These are phyloP conservation scores for Lentinus polychrous DNA, from an alignment of 1,284 basidiomycete species.

Conservation along the genomic window DNA sequence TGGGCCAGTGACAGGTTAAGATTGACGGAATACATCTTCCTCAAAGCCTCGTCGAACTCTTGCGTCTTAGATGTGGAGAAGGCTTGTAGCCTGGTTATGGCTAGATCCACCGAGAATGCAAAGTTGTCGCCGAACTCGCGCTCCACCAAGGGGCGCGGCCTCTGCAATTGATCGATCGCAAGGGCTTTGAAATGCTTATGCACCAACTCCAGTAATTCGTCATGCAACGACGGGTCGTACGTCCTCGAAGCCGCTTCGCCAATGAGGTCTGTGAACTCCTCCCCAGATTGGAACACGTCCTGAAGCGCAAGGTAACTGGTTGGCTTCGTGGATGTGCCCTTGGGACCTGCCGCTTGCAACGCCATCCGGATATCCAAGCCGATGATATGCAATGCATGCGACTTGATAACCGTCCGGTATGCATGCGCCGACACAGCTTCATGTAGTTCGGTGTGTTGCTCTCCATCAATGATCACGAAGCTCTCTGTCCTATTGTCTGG, in stretches of 20 bases:
- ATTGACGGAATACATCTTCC: slow-evolving; percentile 61
- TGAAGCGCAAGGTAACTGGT: slow-evolving; percentile 54
- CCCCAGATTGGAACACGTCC: slow-evolving; percentile 47
- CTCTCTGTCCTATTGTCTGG: slow-evolving; percentile 55
- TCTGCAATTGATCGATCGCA: slow-evolving; percentile 56
- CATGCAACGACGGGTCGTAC: slow-evolving; percentile 67
- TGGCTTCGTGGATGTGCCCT: slow-evolving; percentile 37
- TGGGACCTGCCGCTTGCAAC: slow-evolving; percentile 32
- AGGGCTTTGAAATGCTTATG: slow-evolving; percentile 46
- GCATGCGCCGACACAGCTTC: slow-evolving; percentile 56
- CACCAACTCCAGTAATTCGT: slow-evolving; percentile 42
- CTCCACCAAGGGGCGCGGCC: slow-evolving; percentile 55
- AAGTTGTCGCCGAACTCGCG: slow-evolving; percentile 80
- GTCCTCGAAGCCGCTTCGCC: slow-evolving; percentile 61
- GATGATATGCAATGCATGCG: slow-evolving; percentile 67
- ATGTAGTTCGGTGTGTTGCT: slow-evolving; percentile 52
- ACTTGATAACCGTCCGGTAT: slow-evolving; percentile 70
- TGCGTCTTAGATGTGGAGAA: slow-evolving; percentile 35
- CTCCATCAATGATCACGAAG: slow-evolving; percentile 41
- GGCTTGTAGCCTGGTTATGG: slow-evolving; percentile 47
- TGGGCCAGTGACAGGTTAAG: slow-evolving; percentile 82
- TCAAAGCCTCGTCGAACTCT: slow-evolving; percentile 40
- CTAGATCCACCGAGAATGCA: slow-evolving; percentile 52
- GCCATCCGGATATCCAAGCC: slow-evolving; percentile 65
- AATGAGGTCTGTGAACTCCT: slow-evolving; percentile 55